A percentile compares a stretch with the other conserved stretches of the same genome.
These are phyloP conservation scores for Neurospora sp. DNA, from an alignment of 495 filamentous ascomycete species.

Conservation along the genomic window DNA sequence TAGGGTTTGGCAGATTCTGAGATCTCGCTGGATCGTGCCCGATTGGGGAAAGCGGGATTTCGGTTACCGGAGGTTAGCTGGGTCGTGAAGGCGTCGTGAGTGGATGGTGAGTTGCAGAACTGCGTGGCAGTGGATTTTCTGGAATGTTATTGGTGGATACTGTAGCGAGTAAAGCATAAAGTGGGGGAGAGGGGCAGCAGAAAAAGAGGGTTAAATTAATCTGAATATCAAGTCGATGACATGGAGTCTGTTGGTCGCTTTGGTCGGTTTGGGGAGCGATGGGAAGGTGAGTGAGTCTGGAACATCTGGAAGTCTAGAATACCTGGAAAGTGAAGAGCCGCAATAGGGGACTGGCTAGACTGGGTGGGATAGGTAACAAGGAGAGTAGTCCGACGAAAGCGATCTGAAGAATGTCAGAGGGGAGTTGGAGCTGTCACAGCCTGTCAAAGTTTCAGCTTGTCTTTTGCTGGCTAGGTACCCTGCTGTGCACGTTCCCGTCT, in stretches of 20 bases:
- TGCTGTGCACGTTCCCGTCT: not conserved
- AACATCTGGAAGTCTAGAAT: not conserved
- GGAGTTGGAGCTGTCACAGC: not conserved
- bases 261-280: not conserved
- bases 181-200: not conserved
- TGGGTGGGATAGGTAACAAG: not conserved
- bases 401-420: not conserved
- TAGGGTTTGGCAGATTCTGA: not conserved
- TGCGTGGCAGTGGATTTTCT: not conserved
- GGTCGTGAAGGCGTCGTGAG: not conserved
- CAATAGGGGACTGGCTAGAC: not conserved
- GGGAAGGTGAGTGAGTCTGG: not conserved
- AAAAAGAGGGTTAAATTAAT: not conserved
- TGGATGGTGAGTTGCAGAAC: not conserved
- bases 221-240: not conserved
- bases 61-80: not conserved
- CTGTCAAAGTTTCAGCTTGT: not conserved
- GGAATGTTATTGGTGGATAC: not conserved
- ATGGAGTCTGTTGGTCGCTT: not conserved
- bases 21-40: not conserved
- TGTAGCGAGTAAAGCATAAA: not conserved
- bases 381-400: not conserved
- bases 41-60: not conserved
- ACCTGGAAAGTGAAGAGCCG: not conserved
- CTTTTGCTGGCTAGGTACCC: not conserved